Conservation (phyloP, 257 asterid genomes). For the Solanum chilense region DNA sequence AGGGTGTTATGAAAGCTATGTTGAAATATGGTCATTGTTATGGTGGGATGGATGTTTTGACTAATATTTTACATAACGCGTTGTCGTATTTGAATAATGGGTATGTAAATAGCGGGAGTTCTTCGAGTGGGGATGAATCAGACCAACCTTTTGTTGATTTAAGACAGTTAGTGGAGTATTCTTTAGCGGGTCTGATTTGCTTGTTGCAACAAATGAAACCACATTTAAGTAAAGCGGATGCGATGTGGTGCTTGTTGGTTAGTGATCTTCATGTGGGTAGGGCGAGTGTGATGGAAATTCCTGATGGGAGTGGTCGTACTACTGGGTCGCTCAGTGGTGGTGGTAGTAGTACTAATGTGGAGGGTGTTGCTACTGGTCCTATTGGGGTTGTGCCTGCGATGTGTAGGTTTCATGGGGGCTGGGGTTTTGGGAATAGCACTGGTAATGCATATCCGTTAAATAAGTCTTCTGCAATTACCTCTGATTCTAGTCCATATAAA, state of each 20-base stretch:
- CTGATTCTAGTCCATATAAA: slow-evolving; percentile 56
- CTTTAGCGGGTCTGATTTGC: slow-evolving; percentile 77
- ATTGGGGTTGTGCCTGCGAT: slow-evolving; percentile 64
- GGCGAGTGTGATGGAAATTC: slow-evolving; percentile 86
- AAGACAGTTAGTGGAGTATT: slow-evolving; percentile 76
- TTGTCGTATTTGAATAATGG: slow-evolving; percentile 52
- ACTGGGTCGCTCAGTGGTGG: slow-evolving; percentile 17
- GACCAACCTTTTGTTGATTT: slow-evolving; percentile 50
- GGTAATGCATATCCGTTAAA: slow-evolving; percentile 52
- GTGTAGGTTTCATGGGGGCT: slow-evolving; percentile 81
- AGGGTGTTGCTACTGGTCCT: slow-evolving; percentile 33
- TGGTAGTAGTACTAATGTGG: slow-evolving; percentile 13
- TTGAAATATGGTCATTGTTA: slow-evolving; percentile 57
- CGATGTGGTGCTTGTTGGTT: slow-evolving; percentile 95
- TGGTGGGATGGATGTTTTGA: slow-evolving; percentile 85
- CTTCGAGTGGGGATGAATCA: slow-evolving; percentile 14
- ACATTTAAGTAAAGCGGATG: slow-evolving; percentile 69
- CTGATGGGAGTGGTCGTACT: slow-evolving; percentile 25
- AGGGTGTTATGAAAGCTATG: slow-evolving; percentile 47
- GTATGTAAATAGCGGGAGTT: not conserved
- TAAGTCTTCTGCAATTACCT: slow-evolving; percentile 39
- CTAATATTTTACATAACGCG: slow-evolving; percentile 67
- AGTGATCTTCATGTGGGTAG: slow-evolving; percentile 81
- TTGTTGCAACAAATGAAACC: slow-evolving; percentile 84
- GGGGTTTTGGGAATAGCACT: slow-evolving; percentile 79